A percentile compares a stretch with the other conserved stretches of the same genome.
Evolutionary conservation across 1,139 yeast species (phyloP).

Genomic region (Meyerozyma guilliermondii): DNA sequence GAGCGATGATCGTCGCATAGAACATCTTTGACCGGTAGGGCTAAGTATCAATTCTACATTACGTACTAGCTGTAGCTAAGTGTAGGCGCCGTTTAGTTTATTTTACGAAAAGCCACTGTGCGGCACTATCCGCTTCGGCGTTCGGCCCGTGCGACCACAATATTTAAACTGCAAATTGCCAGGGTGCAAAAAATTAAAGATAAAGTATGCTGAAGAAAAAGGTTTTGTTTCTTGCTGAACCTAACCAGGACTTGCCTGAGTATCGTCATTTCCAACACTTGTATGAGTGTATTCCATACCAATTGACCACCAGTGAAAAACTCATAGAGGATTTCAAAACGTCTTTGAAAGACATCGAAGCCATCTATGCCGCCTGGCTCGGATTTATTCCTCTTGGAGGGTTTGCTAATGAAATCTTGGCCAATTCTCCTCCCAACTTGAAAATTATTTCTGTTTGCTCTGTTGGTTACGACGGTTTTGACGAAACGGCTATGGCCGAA

Average conservation of each 20-base stretch:
- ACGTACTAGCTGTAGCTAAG: not conserved
- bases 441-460: constrained; percentile 61
- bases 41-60: not conserved
- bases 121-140: no score
- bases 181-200: no score
- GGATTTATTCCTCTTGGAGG: constrained; percentile 51
- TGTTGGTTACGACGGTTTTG: constrained; percentile 66
- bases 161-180: not conserved
- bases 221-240: constrained; percentile 44
- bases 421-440: constrained; percentile 45
- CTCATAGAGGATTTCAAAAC: constrained; percentile 32
- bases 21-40: not conserved
- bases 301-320: constrained; percentile 35
- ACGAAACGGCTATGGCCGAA: constrained; percentile 29
- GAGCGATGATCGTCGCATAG: not conserved
- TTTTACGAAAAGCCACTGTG: no score
- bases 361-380: constrained; percentile 62
- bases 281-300: constrained; percentile 42
- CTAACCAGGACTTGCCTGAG: constrained; percentile 32
- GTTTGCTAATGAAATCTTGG: constrained; percentile 41
- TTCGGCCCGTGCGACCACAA: no score
- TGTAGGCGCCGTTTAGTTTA: no score
- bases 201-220: constrained; percentile 11
- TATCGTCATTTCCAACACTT: constrained; percentile 30
- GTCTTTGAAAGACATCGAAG: constrained; percentile 39